Percentiles rank a stretch among this genome's conserved stretches.
Conservation (phyloP, 371 early-diverging fungal species). For the Mortierella sp. region DNA sequence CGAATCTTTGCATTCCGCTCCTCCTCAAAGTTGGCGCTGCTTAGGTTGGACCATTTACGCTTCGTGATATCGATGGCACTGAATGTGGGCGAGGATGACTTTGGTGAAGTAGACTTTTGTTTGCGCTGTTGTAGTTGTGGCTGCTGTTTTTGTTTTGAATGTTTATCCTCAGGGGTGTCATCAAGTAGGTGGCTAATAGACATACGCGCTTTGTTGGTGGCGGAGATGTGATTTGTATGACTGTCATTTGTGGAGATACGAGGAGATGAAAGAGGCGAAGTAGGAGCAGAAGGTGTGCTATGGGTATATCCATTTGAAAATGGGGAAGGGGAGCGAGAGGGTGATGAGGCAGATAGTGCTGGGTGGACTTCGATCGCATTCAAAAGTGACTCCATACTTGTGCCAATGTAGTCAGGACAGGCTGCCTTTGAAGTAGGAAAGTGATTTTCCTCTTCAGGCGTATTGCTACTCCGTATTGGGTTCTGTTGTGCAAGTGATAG, state of each 20-base stretch:
- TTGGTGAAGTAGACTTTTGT: constrained; percentile 18
- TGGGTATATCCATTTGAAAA: constrained; percentile 21
- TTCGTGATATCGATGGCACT: constrained; percentile 36
- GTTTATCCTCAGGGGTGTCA: constrained; percentile 18
- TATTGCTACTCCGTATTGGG: neutral
- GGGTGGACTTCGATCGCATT: constrained; percentile 55
- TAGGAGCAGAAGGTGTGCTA: constrained; percentile 26
- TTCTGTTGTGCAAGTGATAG: neutral
- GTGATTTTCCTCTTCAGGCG: neutral
- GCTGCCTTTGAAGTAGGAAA: neutral
- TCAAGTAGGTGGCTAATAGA: constrained; percentile 51
- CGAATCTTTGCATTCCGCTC: constrained; percentile 55
- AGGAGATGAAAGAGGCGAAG: constrained; percentile 19
- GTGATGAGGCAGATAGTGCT: constrained; percentile 37
- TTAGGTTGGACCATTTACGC: constrained; percentile 56
- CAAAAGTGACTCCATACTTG: constrained; percentile 54
- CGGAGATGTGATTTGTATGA: constrained; percentile 9
- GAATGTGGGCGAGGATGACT: constrained; percentile 32
- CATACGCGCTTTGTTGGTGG: constrained; percentile 49
- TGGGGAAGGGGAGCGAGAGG: constrained; percentile 42
- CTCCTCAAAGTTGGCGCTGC: constrained; percentile 55
- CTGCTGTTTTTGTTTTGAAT: constrained; percentile 16
- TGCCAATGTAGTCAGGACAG: constrained; percentile 43
- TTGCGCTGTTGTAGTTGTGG: constrained; percentile 18
- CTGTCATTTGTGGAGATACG: constrained; percentile 5